Percentiles rank a stretch among this genome's conserved stretches.
These are phyloP conservation scores for Fusarium agapanthi DNA, from an alignment of 2,329 filamentous ascomycete genomes.

Conservation along the genomic window DNA sequence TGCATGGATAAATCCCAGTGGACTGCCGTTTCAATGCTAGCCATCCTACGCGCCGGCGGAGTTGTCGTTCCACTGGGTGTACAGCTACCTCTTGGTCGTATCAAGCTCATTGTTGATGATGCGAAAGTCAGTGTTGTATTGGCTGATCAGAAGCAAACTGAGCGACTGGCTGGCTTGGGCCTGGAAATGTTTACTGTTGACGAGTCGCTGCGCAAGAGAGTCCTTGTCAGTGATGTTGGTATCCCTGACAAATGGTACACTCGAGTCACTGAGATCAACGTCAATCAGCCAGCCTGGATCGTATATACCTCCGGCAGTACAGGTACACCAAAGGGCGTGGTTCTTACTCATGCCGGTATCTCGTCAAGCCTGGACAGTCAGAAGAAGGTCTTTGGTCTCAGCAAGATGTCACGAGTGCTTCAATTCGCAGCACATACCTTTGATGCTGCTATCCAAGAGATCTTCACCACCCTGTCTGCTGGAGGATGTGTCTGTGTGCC, in stretches of 20 bases:
- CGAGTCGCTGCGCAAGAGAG: neutral
- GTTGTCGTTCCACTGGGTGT: neutral
- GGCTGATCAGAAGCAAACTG: neutral
- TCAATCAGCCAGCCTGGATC: neutral
- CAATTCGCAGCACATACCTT: neutral
- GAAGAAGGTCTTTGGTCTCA: neutral
- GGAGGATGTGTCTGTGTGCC: neutral
- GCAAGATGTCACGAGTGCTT: neutral
- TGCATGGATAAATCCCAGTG: slow-evolving; percentile 4
- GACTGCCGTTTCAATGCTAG: neutral
- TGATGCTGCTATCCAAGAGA: neutral
- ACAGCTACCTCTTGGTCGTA: neutral
- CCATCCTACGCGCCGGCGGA: neutral
- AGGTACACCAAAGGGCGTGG: neutral
- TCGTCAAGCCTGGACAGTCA: neutral
- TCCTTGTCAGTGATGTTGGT: neutral
- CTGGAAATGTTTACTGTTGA: neutral
- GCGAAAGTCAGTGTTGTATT: neutral
- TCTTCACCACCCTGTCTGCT: neutral
- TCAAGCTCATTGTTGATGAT: neutral
- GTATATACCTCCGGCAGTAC: neutral
- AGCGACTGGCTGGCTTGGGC: neutral
- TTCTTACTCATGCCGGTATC: neutral
- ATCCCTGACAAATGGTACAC: neutral
- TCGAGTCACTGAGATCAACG: neutral